A percentile compares a stretch with the other conserved stretches of the same genome.
These are phyloP conservation scores for Brettanomyces bruxellensis DNA, from an alignment of 805 yeast species.

Conservation along the genomic window DNA sequence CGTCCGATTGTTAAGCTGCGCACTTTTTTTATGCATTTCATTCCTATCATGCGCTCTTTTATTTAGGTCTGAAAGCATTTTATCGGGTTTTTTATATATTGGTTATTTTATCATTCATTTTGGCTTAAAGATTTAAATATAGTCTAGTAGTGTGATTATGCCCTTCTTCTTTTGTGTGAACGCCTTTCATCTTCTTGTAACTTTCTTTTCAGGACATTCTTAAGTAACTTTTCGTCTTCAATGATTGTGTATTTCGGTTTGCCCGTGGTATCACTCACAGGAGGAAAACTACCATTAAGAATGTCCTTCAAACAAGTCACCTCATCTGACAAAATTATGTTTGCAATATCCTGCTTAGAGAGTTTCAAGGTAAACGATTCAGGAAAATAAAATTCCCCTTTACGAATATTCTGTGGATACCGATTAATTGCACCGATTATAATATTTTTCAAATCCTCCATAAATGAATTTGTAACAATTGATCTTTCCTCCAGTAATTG, in stretches of 20 bases:
- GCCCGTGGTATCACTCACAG: constrained; percentile 12
- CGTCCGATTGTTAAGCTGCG: no score
- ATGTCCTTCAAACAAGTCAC: constrained; percentile 38
- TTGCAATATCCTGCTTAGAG: constrained; percentile 36
- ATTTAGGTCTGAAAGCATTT: neutral
- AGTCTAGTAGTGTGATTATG: neutral
- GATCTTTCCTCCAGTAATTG: constrained; percentile 47
- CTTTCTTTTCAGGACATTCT: constrained; percentile 50
- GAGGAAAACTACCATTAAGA: constrained; percentile 13
- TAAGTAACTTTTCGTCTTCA: constrained; percentile 50
- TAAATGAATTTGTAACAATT: constrained; percentile 30
- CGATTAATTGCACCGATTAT: constrained; percentile 29
- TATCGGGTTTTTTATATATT: neutral
- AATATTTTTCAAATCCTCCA: constrained; percentile 24
- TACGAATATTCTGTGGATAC: constrained; percentile 32
- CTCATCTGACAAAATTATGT: constrained; percentile 49
- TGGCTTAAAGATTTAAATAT: neutral
- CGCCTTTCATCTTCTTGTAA: constrained; percentile 21
- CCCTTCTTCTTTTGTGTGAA: constrained; percentile 9
- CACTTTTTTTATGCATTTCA: neutral
- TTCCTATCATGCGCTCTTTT: no score
- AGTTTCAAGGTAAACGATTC: constrained; percentile 3
- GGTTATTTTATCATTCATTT: neutral
- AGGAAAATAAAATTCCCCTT: constrained; percentile 13
- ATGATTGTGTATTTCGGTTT: constrained; percentile 31